Conservation (phyloP, 331 rosid species). For the Malus hybrid region DNA sequence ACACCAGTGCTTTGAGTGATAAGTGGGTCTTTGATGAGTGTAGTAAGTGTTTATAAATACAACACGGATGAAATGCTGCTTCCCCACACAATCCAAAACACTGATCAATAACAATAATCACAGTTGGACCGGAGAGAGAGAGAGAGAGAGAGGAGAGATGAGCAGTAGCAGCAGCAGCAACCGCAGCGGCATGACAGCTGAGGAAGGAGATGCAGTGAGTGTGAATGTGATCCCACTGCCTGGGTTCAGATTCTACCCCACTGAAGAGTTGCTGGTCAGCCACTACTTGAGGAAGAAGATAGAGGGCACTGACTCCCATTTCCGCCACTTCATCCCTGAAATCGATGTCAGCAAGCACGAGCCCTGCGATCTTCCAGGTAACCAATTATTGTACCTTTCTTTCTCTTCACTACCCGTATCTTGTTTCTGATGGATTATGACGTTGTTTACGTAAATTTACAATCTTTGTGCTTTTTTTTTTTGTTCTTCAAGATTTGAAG, state of each 20-base stretch:
- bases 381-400: neutral
- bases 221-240: neutral
- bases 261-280: constrained; percentile 33
- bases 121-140: neutral
- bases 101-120: neutral
- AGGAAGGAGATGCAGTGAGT: neutral
- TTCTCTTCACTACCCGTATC: neutral
- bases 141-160: neutral
- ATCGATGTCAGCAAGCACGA: constrained; percentile 39
- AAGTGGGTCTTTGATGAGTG: neutral
- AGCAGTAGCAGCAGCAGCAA: neutral
- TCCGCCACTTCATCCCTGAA: constrained; percentile 16
- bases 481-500: neutral
- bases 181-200: neutral
- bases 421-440: neutral
- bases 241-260: constrained; percentile 50
- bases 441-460: neutral
- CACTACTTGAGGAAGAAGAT: constrained; percentile 35
- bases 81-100: neutral
- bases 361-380: constrained; percentile 43
- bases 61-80: neutral
- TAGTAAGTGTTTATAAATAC: neutral
- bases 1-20: neutral
- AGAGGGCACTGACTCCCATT: neutral
- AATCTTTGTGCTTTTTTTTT: neutral